Evolutionary conservation across 129 eudicot genomes (phyloP).

Genomic region (Ambrosia trifida): DNA sequence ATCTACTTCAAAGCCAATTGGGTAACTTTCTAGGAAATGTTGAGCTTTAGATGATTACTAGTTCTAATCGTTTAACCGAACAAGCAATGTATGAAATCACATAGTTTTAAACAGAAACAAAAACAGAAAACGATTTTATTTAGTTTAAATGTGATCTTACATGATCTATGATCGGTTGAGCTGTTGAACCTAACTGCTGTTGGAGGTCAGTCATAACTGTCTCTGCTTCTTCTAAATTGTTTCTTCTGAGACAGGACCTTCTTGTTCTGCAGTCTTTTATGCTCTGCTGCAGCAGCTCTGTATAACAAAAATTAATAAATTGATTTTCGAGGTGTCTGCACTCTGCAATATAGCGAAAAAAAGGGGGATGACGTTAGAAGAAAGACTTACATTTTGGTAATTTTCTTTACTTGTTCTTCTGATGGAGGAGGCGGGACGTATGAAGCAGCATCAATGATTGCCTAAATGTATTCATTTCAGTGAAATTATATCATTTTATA

Average conservation of each 20-base stretch:
- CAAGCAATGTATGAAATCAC: conserved; percentile 9
- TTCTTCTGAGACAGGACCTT: conserved; percentile 77
- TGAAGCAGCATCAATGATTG: conserved; percentile 90
- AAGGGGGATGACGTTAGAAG: neutral
- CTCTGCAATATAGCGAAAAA: neutral
- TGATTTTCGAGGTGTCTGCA: neutral
- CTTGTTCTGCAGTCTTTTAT: conserved; percentile 66
- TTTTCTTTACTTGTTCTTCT: conserved; percentile 72
- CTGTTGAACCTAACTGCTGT: conserved; percentile 6
- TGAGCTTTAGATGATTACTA: conserved; percentile 8
- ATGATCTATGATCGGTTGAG: conserved; percentile 9
- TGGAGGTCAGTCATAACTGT: conserved; percentile 59
- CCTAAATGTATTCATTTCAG: conserved; percentile 45
- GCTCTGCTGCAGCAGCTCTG: conserved; percentile 77
- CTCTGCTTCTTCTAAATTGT: conserved; percentile 63
- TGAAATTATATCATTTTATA: neutral
- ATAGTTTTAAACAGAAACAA: neutral
- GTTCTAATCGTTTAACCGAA: neutral
- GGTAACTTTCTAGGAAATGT: neutral
- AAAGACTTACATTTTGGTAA: conserved; percentile 60
- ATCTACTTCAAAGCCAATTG: neutral
- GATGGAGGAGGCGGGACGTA: conserved; percentile 97
- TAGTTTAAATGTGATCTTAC: conserved; percentile 5
- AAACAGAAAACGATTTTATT: neutral
- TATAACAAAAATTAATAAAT: neutral